Conservation (phyloP, 1,284 basidiomycete genomes). For the Irpex sp. region DNA sequence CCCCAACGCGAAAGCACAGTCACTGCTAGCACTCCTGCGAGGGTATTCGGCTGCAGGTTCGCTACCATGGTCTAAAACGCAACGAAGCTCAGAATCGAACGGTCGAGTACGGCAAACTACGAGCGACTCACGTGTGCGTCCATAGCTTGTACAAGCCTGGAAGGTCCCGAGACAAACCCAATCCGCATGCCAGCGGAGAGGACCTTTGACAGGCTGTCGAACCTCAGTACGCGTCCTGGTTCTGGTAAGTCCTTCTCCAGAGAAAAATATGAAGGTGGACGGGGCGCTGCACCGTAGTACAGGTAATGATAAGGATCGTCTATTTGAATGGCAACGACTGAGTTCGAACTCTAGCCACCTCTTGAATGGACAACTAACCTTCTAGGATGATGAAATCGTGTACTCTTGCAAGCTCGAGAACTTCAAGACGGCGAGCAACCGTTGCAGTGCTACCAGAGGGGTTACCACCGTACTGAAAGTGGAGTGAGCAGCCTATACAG, state of each 20-base stretch:
- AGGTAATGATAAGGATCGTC: slow-evolving; percentile 79
- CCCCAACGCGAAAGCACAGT: slow-evolving; percentile 76
- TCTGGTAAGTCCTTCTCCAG: slow-evolving; percentile 59
- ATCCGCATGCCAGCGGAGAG: slow-evolving; percentile 78
- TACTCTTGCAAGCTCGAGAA: slow-evolving; percentile 70
- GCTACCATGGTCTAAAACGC: slow-evolving; percentile 51
- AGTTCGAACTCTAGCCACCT: background rate
- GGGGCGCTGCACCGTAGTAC: slow-evolving; percentile 62
- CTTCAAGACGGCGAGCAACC: slow-evolving; percentile 68
- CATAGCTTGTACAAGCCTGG: slow-evolving; percentile 66
- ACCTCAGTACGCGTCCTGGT: slow-evolving; percentile 76
- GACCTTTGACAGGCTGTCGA: slow-evolving; percentile 88
- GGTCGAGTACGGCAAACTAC: slow-evolving; percentile 7
- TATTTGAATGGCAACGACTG: slow-evolving; percentile 17
- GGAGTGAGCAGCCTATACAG: background rate
- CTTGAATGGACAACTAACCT: slow-evolving; percentile 36
- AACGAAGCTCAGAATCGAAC: slow-evolving; percentile 12
- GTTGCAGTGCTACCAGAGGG: slow-evolving; percentile 79
- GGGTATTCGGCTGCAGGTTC: slow-evolving; percentile 76
- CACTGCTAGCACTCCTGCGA: slow-evolving; percentile 74
- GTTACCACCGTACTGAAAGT: slow-evolving; percentile 70
- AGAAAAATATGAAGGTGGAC: slow-evolving; percentile 72
- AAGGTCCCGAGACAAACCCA: slow-evolving; percentile 82
- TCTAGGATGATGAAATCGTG: slow-evolving; percentile 84
- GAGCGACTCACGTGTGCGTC: slow-evolving; percentile 55